A percentile compares a stretch with the other conserved stretches of the same genome.
Evolutionary conservation across 2,329 filamentous ascomycete genomes (phyloP).

Genomic region (Amesomyces nigricolor): DNA sequence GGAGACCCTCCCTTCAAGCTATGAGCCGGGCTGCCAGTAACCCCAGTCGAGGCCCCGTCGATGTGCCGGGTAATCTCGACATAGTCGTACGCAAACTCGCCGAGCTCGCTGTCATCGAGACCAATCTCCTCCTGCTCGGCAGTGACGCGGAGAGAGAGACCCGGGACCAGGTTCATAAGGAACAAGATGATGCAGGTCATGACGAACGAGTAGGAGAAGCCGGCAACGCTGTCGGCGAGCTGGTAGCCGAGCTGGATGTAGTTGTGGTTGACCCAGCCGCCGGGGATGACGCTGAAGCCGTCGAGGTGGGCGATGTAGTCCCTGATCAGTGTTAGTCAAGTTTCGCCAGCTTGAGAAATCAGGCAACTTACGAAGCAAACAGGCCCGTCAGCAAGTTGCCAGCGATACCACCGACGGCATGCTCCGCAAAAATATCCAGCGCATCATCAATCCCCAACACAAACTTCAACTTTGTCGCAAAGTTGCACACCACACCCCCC

Average conservation of each 20-base stretch:
- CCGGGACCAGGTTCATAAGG: conserved; percentile 64
- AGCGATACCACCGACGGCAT: conserved; percentile 76
- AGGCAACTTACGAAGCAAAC: conserved; percentile 59
- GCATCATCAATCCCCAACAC: conserved; percentile 74
- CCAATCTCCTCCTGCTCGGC: conserved; percentile 65
- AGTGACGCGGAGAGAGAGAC: conserved; percentile 61
- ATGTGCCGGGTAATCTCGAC: conserved; percentile 56
- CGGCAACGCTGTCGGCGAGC: conserved; percentile 60
- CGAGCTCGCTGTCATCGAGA: conserved; percentile 68
- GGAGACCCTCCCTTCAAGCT: conserved; percentile 22
- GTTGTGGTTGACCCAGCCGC: conserved; percentile 67
- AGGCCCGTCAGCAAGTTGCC: conserved; percentile 75
- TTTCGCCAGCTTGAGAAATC: not conserved
- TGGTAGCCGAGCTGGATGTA: conserved; percentile 67
- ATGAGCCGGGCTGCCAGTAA: conserved; percentile 18
- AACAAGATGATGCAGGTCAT: conserved; percentile 65
- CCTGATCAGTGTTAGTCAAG: conserved; percentile 31
- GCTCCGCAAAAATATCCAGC: conserved; percentile 87
- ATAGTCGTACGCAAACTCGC: conserved; percentile 80
- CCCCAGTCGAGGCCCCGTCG: conserved; percentile 19
- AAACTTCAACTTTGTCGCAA: conserved; percentile 78
- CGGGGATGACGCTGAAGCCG: conserved; percentile 52
- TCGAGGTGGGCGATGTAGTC: conserved; percentile 70
- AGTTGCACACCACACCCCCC: conserved; percentile 68
- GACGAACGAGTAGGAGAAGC: conserved; percentile 60